A percentile compares a stretch with the other conserved stretches of the same genome.
These are phyloP conservation scores for Cytospora piceae DNA, from an alignment of 2,329 filamentous ascomycete genomes.

Conservation along the genomic window DNA sequence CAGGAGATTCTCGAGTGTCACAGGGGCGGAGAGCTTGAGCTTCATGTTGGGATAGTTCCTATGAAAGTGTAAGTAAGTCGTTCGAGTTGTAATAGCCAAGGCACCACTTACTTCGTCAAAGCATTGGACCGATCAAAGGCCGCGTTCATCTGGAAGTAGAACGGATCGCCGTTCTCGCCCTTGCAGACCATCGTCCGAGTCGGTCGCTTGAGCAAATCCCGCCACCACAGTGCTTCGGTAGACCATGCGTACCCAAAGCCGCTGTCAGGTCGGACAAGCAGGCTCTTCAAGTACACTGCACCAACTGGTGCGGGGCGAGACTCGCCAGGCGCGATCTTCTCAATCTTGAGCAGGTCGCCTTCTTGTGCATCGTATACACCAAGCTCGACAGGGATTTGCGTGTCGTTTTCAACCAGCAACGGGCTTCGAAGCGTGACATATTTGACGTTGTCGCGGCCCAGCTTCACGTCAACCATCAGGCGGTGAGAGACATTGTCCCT, in stretches of 20 bases:
- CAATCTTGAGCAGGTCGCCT: slow-evolving; percentile 92
- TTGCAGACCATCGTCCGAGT: slow-evolving; percentile 88
- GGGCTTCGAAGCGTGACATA: slow-evolving; percentile 95
- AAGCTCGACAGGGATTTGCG: slow-evolving; percentile 92
- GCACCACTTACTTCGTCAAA: slow-evolving; percentile 64
- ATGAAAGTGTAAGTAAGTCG: slow-evolving; percentile 39
- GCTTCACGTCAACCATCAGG: slow-evolving; percentile 85
- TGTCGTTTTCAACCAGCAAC: slow-evolving; percentile 90
- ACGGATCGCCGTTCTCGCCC: slow-evolving; percentile 84
- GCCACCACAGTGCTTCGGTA: slow-evolving; percentile 88
- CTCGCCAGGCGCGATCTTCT: slow-evolving; percentile 94
- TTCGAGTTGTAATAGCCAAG: not conserved
- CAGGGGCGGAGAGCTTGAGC: slow-evolving; percentile 85
- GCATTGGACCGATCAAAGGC: slow-evolving; percentile 84
- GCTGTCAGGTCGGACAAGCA: slow-evolving; percentile 88
- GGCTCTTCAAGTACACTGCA: slow-evolving; percentile 84
- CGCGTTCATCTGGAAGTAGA: slow-evolving; percentile 96
- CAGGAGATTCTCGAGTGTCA: slow-evolving; percentile 91
- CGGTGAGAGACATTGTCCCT: slow-evolving; percentile 85
- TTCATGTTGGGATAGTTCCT: slow-evolving; percentile 93
- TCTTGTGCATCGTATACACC: slow-evolving; percentile 88
- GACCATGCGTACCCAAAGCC: slow-evolving; percentile 98
- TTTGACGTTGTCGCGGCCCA: slow-evolving; percentile 96
- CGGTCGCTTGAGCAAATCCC: slow-evolving; percentile 80
- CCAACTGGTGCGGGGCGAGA: slow-evolving; percentile 89